Percentiles rank a stretch among this genome's conserved stretches.
phyloP scores from a whole-genome alignment of 257 asterid species.

The Fraxinus quadrangulata region DNA sequence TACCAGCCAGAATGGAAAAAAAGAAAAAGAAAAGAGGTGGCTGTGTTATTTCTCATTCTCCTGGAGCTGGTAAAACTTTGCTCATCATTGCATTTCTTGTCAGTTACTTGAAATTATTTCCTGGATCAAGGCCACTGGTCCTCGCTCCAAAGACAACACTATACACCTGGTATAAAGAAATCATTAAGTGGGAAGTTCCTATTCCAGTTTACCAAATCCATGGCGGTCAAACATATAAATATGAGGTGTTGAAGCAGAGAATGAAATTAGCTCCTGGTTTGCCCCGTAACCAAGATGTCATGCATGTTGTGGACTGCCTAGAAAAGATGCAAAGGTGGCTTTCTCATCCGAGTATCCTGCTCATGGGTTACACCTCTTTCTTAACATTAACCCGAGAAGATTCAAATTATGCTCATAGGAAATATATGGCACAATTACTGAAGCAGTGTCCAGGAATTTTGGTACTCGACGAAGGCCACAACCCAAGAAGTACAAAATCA shows the following conservation, averaged over 20 bases:
- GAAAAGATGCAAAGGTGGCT: slow-evolving; percentile 99
- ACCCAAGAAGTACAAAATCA: slow-evolving; percentile 96
- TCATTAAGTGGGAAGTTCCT: slow-evolving; percentile 93
- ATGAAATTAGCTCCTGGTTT: slow-evolving; percentile 74
- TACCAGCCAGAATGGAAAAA: slow-evolving; percentile 73
- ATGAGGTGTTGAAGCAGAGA: slow-evolving; percentile 88
- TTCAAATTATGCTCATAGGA: slow-evolving; percentile 89
- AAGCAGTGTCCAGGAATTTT: slow-evolving; percentile 90
- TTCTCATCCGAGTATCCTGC: slow-evolving; percentile 85
- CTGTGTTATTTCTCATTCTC: slow-evolving; percentile 91
- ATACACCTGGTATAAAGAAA: slow-evolving; percentile 96
- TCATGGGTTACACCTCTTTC: slow-evolving; percentile 97
- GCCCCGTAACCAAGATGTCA: slow-evolving; percentile 89
- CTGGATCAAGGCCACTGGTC: slow-evolving; percentile 89
- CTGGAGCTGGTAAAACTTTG: slow-evolving; percentile 96
- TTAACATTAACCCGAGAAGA: slow-evolving; percentile 87
- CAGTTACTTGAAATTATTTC: slow-evolving; percentile 88
- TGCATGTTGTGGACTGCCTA: slow-evolving; percentile 95
- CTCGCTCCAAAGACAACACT: slow-evolving; percentile 95
- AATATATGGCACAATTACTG: slow-evolving; percentile 89
- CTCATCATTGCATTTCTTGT: slow-evolving; percentile 89
- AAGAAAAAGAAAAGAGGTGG: slow-evolving; percentile 75
- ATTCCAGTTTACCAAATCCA: slow-evolving; percentile 96
- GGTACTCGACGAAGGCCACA: slow-evolving; percentile 95
- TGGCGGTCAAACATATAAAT: slow-evolving; percentile 96